Evolutionary conservation across 2,329 filamentous ascomycete species (phyloP).

Genomic region (Colletotrichum sp.): DNA sequence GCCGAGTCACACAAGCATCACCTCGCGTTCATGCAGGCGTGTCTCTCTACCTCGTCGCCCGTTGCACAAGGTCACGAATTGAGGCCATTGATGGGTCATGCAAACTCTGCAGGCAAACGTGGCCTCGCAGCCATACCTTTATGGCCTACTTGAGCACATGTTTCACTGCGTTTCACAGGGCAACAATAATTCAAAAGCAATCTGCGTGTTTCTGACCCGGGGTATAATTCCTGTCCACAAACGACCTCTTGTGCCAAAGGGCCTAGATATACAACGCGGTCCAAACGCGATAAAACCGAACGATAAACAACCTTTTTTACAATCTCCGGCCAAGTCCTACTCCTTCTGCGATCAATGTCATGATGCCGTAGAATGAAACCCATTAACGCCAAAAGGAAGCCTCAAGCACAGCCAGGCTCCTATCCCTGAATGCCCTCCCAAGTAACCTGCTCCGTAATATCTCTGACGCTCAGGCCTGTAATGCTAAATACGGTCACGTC

Average conservation of each 20-base stretch:
- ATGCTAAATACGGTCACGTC: slow-evolving; percentile 68
- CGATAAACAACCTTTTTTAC: neutral
- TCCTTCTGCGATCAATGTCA: neutral
- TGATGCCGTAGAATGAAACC: neutral
- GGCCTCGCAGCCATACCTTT: neutral
- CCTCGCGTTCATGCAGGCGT: neutral
- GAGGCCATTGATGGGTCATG: neutral
- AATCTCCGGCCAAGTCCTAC: slow-evolving; percentile 7
- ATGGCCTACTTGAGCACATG: neutral
- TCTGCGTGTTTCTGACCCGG: neutral
- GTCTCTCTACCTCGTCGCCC: neutral
- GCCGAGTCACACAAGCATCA: neutral
- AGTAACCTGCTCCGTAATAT: slow-evolving; percentile 45
- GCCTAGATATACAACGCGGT: slow-evolving; percentile 15
- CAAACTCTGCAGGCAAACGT: neutral
- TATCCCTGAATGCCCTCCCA: slow-evolving; percentile 44
- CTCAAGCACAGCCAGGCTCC: neutral
- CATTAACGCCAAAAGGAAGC: slow-evolving; percentile 1
- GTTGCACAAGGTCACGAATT: neutral
- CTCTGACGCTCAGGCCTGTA: slow-evolving; percentile 48
- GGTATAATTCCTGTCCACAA: slow-evolving; percentile 12
- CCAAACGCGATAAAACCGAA: neutral
- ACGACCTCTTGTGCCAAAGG: slow-evolving; percentile 7
- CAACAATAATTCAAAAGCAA: neutral
- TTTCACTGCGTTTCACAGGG: neutral